Evolutionary conservation across 805 yeast genomes (phyloP).

Genomic region (Hanseniaspora hatyaiensis): DNA sequence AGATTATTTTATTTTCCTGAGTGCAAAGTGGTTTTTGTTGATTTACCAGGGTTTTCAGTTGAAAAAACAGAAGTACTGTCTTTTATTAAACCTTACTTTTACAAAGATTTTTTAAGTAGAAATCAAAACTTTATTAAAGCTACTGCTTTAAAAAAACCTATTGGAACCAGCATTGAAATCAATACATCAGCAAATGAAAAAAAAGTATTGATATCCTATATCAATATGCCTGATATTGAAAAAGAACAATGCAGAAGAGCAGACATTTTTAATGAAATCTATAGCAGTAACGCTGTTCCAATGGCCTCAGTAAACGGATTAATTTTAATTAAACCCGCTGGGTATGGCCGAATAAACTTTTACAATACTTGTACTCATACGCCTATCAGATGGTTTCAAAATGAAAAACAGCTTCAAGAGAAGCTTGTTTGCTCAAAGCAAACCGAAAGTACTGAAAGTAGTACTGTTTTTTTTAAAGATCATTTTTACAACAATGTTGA

Average conservation of each 20-base stretch:
- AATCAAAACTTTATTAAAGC: background rate
- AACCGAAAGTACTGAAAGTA: no score
- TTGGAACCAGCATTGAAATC: no score
- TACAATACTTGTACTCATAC: background rate
- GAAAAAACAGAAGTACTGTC: background rate
- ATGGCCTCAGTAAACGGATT: conserved; percentile 1
- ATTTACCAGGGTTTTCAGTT: conserved; percentile 9
- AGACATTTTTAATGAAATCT: background rate
- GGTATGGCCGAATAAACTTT: background rate
- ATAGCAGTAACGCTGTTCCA: background rate
- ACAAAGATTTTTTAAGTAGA: no score
- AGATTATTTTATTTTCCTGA: conserved; percentile 4
- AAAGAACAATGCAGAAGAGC: no score
- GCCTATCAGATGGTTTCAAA: background rate
- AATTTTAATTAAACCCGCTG: background rate
- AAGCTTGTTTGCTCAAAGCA: no score
- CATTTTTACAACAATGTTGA: background rate
- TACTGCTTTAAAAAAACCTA: background rate
- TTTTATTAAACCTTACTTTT: background rate
- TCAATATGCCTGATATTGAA: background rate
- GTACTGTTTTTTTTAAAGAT: no score
- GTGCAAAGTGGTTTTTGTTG: background rate
- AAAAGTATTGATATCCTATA: background rate
- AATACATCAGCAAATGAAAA: no score
- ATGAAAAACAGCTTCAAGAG: background rate